Evolutionary conservation across 2,329 filamentous ascomycete species (phyloP).

Genomic region (Beauveria varroae): DNA sequence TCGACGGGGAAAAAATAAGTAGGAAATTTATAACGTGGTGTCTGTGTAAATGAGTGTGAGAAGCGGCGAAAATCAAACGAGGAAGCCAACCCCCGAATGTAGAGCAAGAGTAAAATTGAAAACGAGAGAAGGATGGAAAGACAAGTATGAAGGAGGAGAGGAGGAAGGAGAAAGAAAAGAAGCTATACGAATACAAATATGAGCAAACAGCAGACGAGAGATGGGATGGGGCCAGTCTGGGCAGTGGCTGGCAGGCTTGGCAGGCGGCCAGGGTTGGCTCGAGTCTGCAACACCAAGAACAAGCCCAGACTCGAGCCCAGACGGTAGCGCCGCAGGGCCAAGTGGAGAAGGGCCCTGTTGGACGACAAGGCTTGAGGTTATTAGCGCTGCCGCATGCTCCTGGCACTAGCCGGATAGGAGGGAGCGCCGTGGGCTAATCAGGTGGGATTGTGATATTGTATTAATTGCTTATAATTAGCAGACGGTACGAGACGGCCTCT

Average conservation of each 20-base stretch:
- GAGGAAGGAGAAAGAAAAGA: conserved; percentile 5
- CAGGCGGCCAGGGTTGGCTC: not conserved
- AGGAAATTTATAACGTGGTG: conserved; percentile 5
- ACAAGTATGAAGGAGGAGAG: conserved; percentile 9
- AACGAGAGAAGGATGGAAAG: not conserved
- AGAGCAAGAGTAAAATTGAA: not conserved
- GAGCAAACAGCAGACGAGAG: conserved; percentile 9
- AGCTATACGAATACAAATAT: conserved; percentile 13
- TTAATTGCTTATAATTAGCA: not conserved
- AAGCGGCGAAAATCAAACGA: conserved; percentile 10
- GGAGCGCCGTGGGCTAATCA: not conserved
- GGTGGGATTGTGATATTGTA: not conserved
- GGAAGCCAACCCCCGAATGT: conserved; percentile 9
- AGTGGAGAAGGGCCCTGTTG: not conserved
- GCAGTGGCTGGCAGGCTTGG: not conserved
- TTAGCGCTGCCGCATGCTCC: not conserved
- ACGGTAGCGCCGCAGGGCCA: conserved; percentile 1
- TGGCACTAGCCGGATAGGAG: not conserved
- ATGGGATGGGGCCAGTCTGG: conserved; percentile 1
- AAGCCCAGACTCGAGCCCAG: conserved; percentile 10
- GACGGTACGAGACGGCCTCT: not conserved
- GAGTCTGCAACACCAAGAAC: conserved; percentile 7
- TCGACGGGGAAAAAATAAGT: not conserved
- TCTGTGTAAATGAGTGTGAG: conserved; percentile 11
- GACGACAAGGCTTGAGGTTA: not conserved